phyloP scores from a whole-genome alignment of 345 rosid genomes.

The Salix dunnii region DNA sequence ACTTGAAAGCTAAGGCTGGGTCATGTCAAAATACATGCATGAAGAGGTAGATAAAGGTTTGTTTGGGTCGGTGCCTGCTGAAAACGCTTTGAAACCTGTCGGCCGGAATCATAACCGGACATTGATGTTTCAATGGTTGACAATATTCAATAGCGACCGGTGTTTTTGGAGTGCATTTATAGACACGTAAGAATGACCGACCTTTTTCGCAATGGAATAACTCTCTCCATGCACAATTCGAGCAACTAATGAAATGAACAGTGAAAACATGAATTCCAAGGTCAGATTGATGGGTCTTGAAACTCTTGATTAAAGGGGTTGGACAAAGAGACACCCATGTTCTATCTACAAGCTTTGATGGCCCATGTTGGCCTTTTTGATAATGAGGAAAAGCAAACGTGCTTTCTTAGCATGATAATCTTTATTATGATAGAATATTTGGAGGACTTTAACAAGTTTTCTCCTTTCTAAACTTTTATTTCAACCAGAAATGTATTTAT shows the following conservation, averaged over 20 bases:
- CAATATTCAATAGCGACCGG: neutral
- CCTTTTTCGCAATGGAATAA: neutral
- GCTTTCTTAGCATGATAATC: constrained; percentile 18
- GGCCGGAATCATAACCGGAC: neutral
- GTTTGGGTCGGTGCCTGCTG: neutral
- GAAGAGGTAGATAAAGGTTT: neutral
- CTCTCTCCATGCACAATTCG: neutral
- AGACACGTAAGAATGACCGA: neutral
- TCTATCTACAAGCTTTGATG: constrained; percentile 24
- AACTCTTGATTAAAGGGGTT: constrained; percentile 25
- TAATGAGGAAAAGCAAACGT: constrained; percentile 27
- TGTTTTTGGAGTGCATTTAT: neutral
- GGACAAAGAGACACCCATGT: constrained; percentile 37
- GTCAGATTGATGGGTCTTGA: constrained; percentile 20
- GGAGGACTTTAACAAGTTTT: constrained; percentile 1
- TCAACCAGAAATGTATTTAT: neutral
- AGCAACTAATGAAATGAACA: neutral
- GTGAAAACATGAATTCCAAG: constrained; percentile 17
- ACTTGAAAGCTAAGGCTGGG: neutral
- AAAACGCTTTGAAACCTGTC: neutral
- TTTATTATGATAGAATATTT: constrained; percentile 8
- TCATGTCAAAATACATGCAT: neutral
- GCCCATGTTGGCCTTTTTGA: constrained; percentile 29
- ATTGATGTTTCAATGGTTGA: neutral
- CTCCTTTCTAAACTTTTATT: neutral